phyloP scores from a whole-genome alignment of 1,139 yeast genomes.

The Hyphopichia pseudoburtonii region DNA sequence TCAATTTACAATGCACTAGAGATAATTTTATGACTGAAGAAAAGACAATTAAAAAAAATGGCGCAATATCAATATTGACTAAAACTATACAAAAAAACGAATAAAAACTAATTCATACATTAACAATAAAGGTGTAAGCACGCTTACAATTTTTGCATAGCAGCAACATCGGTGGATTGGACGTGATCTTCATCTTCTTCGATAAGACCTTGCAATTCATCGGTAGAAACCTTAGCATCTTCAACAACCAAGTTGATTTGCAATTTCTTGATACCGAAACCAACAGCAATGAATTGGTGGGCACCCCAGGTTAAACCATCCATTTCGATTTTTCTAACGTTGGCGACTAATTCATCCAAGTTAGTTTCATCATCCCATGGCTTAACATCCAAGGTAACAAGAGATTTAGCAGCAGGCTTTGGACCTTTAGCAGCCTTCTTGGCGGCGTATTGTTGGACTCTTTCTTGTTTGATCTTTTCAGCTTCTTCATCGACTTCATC shows the following conservation, averaged over 20 bases:
- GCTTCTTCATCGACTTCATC: conserved; percentile 96
- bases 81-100: conserved; percentile 2
- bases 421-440: conserved; percentile 97
- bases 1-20: no score
- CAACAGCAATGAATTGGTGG: conserved; percentile 92
- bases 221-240: conserved; percentile 93
- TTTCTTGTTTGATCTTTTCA: conserved; percentile 93
- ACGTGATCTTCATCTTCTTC: conserved; percentile 99
- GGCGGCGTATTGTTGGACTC: conserved; percentile 96
- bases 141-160: conserved; percentile 92
- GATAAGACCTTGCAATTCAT: conserved; percentile 78
- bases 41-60: neutral
- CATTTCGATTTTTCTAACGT: conserved; percentile 78
- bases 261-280: conserved; percentile 99
- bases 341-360: conserved; percentile 81
- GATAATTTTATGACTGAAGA: no score
- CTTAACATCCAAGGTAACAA: conserved; percentile 95
- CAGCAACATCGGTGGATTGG: conserved; percentile 97
- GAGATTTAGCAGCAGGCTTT: conserved; percentile 97
- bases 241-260: conserved; percentile 98
- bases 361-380: conserved; percentile 99
- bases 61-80: conserved; percentile 2
- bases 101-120: no score
- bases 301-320: conserved; percentile 99
- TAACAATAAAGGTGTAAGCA: neutral